These are phyloP conservation scores for Cylindrodendrum hubeiense DNA, from an alignment of 2,329 filamentous ascomycete species.

Conservation along the genomic window DNA sequence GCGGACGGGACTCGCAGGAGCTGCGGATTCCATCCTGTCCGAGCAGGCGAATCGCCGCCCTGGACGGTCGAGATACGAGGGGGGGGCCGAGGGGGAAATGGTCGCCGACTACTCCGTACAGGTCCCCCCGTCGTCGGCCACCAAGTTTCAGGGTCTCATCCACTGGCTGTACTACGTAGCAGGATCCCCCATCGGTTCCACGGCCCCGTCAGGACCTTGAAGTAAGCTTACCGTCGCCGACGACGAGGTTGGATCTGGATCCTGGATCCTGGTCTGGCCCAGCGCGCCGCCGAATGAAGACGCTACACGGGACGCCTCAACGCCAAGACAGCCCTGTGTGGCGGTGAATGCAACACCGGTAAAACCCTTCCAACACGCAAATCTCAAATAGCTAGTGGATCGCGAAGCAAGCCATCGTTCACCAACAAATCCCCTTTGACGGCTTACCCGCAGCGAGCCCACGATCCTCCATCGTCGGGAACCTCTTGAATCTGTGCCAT, in stretches of 20 bases:
- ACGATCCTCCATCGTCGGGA: no score
- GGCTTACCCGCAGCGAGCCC: no score
- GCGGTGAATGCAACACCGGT: not conserved
- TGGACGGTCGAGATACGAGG: not conserved
- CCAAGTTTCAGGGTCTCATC: not conserved
- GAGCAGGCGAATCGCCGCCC: not conserved
- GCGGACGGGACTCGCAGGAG: not conserved
- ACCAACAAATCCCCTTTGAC: no score
- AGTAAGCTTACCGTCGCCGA: not conserved
- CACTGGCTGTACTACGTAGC: no score
- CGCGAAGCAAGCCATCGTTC: no score
- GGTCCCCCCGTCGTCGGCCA: not conserved
- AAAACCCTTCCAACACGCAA: not conserved
- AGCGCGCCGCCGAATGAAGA: not conserved
- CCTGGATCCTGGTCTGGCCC: no score
- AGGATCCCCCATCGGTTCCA: not conserved
- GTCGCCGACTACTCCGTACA: conserved; percentile 1
- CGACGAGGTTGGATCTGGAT: not conserved
- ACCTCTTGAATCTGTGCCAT: no score
- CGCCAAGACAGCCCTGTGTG: conserved; percentile 2
- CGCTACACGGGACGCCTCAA: not conserved
- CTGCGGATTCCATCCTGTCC: not conserved
- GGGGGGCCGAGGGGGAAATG: not conserved
- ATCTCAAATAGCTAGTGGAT: no score
- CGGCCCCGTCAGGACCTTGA: not conserved